Evolutionary conservation across 139 green algal genomes (phyloP), one percentile per base, ranked within the genome.

Genomic region (Chlamydomonas sp.): DNA sequence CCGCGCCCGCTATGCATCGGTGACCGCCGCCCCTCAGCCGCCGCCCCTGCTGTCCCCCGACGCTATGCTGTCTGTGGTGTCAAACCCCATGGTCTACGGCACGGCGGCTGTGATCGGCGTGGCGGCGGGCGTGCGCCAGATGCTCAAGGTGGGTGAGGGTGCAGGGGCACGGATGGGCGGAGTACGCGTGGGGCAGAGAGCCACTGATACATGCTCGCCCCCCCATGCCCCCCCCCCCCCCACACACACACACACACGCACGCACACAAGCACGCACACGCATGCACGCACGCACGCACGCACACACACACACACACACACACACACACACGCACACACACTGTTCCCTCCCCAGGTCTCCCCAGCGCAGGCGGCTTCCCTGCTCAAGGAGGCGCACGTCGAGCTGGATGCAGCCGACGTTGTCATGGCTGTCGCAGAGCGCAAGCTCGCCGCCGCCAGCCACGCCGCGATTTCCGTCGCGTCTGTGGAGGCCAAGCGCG

Each of bases 381-480:
- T 64, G 22, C 54, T 64, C 8, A 33, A 36, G 54, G 54, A 64
- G 54, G 54, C 54, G n/a, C n/a, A n/a, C n/a, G n/a, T n/a, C n/a
- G n/a, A n/a, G n/a, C n/a, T n/a, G n/a, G n/a, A n/a, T n/a, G n/a
- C n/a, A n/a, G n/a, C n/a, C n/a, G n/a, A n/a, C n/a, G n/a, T n/a
- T n/a, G n/a, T n/a, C n/a, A n/a, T n/a, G n/a, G n/a, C n/a, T n/a
- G n/a, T n/a, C n/a, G n/a, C n/a, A 36, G 16, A 64, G 24, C 22
- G 8, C 24, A 26, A 64, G 54, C 26, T 64, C 22, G 8, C 54
- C 8, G 24, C 30, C 54, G 54, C 54, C 26, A 64, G 54, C 54
- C 22, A 36, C 54, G 20, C 34, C 22, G 24, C 26, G 26, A 22
- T 10, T 22, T 64, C 16, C 6, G 54, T 20, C 8, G 34, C 54